Conservation (phyloP, 1,284 basidiomycete genomes). For the Trichosporon asahii region DNA sequence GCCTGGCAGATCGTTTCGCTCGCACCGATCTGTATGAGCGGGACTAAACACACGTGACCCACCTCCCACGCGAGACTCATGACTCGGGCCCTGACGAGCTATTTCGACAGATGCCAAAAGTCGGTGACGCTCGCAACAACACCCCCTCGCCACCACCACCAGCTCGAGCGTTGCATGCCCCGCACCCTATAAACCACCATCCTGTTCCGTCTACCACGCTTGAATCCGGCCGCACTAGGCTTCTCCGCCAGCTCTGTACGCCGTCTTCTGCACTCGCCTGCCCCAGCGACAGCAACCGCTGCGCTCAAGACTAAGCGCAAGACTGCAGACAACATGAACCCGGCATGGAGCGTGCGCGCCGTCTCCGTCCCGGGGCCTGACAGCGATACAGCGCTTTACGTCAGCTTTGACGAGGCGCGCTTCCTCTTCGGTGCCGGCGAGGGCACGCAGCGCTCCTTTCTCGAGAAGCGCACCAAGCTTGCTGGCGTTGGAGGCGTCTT, state of each 20-base stretch:
- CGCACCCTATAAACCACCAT: not conserved
- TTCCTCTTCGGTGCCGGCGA: conserved; percentile 86
- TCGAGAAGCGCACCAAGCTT: conserved; percentile 65
- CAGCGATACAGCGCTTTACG: conserved; percentile 69
- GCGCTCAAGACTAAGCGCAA: not conserved
- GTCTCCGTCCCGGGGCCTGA: conserved; percentile 61
- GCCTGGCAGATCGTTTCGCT: not conserved
- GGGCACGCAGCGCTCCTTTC: conserved; percentile 68
- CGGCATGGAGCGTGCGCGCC: conserved; percentile 46
- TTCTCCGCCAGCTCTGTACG: not conserved
- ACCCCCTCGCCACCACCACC: not conserved
- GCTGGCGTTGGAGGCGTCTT: conserved; percentile 68
- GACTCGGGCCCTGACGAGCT: not conserved
- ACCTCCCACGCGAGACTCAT: not conserved
- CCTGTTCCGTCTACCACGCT: conserved; percentile 2
- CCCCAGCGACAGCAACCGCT: not conserved
- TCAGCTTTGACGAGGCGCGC: conserved; percentile 71
- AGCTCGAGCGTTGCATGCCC: not conserved
- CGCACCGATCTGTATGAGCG: not conserved
- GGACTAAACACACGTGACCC: not conserved
- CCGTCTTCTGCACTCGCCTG: not conserved
- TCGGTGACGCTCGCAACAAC: not conserved
- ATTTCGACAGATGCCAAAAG: not conserved
- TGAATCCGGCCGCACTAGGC: not conserved
- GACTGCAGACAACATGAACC: conserved; percentile 7